Percentiles rank a stretch among this genome's conserved stretches.
These are phyloP conservation scores for Fusarium acutatum DNA, from an alignment of 2,329 filamentous ascomycete species.

Conservation along the genomic window DNA sequence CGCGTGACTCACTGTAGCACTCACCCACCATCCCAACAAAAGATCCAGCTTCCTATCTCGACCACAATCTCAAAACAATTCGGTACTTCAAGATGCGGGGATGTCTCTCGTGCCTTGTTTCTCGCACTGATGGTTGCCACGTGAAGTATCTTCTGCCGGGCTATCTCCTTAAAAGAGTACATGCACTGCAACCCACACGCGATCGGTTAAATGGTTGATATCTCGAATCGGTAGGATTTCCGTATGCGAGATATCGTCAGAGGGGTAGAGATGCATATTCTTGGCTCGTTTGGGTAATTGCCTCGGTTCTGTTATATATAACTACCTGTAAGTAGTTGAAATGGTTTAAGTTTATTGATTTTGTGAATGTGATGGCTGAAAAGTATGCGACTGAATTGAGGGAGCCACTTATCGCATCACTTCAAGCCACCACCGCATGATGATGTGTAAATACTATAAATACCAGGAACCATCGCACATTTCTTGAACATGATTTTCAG, in stretches of 20 bases:
- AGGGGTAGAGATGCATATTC: neutral
- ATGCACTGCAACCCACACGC: neutral
- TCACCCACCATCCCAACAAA: neutral
- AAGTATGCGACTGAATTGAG: neutral
- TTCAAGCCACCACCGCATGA: neutral
- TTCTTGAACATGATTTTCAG: fast-evolving
- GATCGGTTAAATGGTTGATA: neutral
- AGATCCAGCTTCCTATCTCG: neutral
- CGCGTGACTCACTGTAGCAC: neutral
- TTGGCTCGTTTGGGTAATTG: neutral
- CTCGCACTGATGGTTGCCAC: neutral
- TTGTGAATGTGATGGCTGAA: neutral
- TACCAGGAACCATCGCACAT: neutral
- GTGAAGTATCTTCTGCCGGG: neutral
- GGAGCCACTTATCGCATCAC: neutral
- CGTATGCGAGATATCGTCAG: neutral
- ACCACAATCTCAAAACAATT: neutral
- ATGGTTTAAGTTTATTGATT: neutral
- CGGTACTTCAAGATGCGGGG: neutral
- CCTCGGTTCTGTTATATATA: neutral
- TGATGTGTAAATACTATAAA: neutral
- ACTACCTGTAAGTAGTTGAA: neutral
- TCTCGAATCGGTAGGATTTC: neutral
- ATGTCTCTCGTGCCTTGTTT: neutral
- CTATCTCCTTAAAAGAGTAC: neutral